phyloP scores from a whole-genome alignment of 192 early-diverging fungal genomes.

The Coemansia sp. region DNA sequence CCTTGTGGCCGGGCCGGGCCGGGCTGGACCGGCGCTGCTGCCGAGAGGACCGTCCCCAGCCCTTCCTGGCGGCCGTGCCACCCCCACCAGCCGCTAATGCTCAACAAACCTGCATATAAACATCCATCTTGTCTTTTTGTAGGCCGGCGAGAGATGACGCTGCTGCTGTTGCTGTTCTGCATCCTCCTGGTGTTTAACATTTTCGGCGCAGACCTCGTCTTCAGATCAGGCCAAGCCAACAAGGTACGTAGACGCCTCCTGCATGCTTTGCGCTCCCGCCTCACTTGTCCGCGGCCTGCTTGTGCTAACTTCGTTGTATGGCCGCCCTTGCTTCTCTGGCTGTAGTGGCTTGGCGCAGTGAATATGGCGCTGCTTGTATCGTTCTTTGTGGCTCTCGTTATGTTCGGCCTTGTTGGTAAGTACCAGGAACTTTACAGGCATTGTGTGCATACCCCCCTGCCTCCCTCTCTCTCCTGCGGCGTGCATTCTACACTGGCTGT shows the following conservation, averaged over 20 bases:
- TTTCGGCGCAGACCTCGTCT: constrained; percentile 36
- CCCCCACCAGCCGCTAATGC: no score
- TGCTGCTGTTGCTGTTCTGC: constrained; percentile 35
- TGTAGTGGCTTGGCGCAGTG: constrained; percentile 48
- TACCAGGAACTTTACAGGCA: no score
- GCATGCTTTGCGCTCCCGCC: background rate
- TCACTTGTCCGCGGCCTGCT: constrained; percentile 3
- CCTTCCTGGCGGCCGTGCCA: no score
- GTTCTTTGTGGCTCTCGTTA: constrained; percentile 42
- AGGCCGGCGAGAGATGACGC: constrained; percentile 51
- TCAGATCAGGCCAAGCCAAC: constrained; percentile 21
- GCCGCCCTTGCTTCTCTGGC: background rate
- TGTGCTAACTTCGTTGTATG: background rate
- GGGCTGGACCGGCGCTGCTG: no score
- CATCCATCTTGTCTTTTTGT: constrained; percentile 1
- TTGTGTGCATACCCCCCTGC: no score
- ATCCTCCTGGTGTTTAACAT: constrained; percentile 39
- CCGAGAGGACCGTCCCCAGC: no score
- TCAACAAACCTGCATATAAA: no score
- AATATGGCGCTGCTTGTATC: constrained; percentile 43
- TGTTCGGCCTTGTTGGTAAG: constrained; percentile 46
- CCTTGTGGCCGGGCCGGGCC: no score
- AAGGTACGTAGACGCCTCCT: constrained; percentile 15
- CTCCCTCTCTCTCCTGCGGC: no score
- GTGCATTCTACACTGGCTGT: no score